These are phyloP conservation scores for Tuber umbilicatum DNA, from an alignment of 495 filamentous ascomycete genomes.

Conservation along the genomic window DNA sequence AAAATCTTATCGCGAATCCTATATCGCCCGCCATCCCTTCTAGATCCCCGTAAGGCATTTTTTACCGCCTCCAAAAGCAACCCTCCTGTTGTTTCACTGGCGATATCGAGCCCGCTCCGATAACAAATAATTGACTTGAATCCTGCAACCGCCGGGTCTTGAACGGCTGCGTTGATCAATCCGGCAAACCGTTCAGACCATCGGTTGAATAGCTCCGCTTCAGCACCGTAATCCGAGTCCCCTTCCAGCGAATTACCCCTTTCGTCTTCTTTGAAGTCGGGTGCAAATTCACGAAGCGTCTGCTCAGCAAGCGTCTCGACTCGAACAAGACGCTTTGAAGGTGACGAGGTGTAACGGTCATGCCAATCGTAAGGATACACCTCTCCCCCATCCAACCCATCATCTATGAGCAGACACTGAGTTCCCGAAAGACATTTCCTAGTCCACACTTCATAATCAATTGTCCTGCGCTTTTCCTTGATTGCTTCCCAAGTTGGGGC, in stretches of 20 bases:
- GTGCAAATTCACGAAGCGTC: conserved; percentile 40
- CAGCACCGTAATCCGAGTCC: background rate
- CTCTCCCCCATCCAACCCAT: conserved; percentile 56
- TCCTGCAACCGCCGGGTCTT: conserved; percentile 63
- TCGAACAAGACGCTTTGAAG: conserved; percentile 71
- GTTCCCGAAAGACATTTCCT: conserved; percentile 64
- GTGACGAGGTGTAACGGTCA: conserved; percentile 55
- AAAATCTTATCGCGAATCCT: conserved; percentile 59
- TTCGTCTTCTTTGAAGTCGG: conserved; percentile 25
- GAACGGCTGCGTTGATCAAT: conserved; percentile 51
- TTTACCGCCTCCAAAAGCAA: conserved; percentile 35
- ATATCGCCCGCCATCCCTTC: conserved; percentile 38
- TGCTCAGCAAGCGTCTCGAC: conserved; percentile 71
- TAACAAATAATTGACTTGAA: conserved; percentile 88
- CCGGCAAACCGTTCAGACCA: conserved; percentile 49
- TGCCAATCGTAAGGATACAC: conserved; percentile 62
- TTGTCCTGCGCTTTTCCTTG: conserved; percentile 40
- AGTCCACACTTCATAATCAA: conserved; percentile 52
- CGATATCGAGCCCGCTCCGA: conserved; percentile 63
- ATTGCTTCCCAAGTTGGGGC: conserved; percentile 58
- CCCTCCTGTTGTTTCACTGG: conserved; percentile 35
- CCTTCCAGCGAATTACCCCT: conserved; percentile 42
- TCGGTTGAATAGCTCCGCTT: conserved; percentile 39
- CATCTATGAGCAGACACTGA: conserved; percentile 72
- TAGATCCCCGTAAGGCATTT: conserved; percentile 38